A percentile compares a stretch with the other conserved stretches of the same genome.
Conservation (phyloP, 768 basidiomycete species). For the Paxillus rubicundulus region DNA sequence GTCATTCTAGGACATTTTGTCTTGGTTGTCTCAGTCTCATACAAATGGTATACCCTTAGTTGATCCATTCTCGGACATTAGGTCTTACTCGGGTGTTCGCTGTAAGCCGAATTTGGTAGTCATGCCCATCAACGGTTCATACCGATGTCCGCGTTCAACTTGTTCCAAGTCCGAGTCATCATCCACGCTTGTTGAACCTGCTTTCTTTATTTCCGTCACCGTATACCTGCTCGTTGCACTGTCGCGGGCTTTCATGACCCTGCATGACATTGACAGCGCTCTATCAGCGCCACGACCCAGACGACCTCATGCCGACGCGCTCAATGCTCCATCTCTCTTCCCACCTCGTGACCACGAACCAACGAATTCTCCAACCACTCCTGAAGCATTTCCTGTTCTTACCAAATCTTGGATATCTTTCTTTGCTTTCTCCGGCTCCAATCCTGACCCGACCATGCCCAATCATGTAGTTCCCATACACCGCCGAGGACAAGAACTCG, state of each 20-base stretch:
- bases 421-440: neutral
- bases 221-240: constrained; percentile 1
- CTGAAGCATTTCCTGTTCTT: constrained; percentile 45
- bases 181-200: neutral
- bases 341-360: neutral
- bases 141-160: neutral
- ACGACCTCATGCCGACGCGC: constrained; percentile 17
- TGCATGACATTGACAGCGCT: neutral
- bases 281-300: constrained; percentile 25
- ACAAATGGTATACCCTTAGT: too few species aligned
- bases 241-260: constrained; percentile 14
- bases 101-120: constrained; percentile 7
- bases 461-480: neutral
- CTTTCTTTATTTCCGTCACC: neutral
- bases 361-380: constrained; percentile 54
- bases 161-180: too few species aligned
- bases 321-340: neutral
- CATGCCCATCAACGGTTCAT: neutral
- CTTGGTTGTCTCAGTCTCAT: too few species aligned
- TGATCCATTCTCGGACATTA: too few species aligned
- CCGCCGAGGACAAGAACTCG: constrained; percentile 5
- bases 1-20: too few species aligned
- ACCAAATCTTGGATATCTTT: neutral
- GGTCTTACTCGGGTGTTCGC: too few species aligned
- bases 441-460: neutral